Percentiles rank a stretch among this genome's conserved stretches.
phyloP scores from a whole-genome alignment of 2,329 filamentous ascomycete genomes.

The Dactylonectria estremocensis region DNA sequence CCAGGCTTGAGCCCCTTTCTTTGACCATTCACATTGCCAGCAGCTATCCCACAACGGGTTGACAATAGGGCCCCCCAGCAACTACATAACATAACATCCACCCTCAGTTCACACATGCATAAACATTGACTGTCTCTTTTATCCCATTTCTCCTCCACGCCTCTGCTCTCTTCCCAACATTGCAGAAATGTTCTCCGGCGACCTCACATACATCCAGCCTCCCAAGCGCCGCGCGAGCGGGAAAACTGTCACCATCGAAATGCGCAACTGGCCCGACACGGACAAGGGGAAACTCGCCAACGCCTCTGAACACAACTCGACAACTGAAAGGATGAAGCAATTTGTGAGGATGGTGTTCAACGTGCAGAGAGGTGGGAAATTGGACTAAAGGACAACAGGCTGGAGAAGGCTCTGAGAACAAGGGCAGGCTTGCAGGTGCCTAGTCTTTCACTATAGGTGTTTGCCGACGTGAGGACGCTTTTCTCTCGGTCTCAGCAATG shows the following conservation, averaged over 20 bases:
- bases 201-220: slow-evolving; percentile 46
- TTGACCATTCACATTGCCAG: slow-evolving; percentile 17
- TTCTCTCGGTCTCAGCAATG: not conserved
- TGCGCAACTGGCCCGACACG: slow-evolving; percentile 31
- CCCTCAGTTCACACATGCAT: slow-evolving; percentile 13
- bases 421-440: not conserved
- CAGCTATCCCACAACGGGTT: slow-evolving; percentile 35
- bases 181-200: slow-evolving; percentile 50
- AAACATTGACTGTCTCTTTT: not conserved
- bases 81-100: not conserved
- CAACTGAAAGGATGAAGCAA: not conserved
- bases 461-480: not conserved
- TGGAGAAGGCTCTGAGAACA: no score
- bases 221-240: not conserved
- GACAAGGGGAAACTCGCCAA: not conserved
- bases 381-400: no score
- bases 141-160: not conserved
- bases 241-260: slow-evolving; percentile 33
- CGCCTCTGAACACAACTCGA: not conserved
- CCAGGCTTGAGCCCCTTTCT: not conserved
- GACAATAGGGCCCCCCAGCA: slow-evolving; percentile 34
- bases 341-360: not conserved
- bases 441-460: not conserved
- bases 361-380: not conserved
- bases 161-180: no score